Evolutionary conservation across 1,139 yeast species (phyloP).

Genomic region (Yamadazyma sp.): DNA sequence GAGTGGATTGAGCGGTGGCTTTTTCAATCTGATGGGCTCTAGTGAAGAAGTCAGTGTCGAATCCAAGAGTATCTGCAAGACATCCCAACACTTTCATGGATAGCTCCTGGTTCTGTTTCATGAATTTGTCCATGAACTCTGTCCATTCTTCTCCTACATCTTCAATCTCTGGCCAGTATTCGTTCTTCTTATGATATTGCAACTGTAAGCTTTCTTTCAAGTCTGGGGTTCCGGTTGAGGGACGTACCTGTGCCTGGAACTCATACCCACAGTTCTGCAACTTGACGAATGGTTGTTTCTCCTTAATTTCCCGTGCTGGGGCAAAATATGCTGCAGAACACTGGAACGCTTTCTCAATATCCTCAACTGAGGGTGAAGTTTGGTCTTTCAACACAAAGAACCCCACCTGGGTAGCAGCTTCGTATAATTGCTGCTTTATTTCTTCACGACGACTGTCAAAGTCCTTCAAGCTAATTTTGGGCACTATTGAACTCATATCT

Average conservation of each 20-base stretch:
- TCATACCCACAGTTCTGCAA: slow-evolving; percentile 28
- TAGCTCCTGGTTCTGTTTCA: slow-evolving; percentile 16
- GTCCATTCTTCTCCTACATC: slow-evolving; percentile 24
- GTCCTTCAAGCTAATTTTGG: slow-evolving; percentile 22
- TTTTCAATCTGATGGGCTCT: slow-evolving; percentile 22
- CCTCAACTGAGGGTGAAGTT: slow-evolving; percentile 20
- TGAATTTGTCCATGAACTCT: slow-evolving; percentile 18
- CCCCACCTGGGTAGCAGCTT: slow-evolving; percentile 18
- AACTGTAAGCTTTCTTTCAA: slow-evolving; percentile 28
- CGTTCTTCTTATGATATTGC: slow-evolving; percentile 22
- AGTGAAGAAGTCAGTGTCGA: slow-evolving; percentile 20
- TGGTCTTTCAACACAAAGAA: slow-evolving; percentile 26
- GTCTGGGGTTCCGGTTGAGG: slow-evolving; percentile 28
- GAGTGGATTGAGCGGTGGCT: slow-evolving; percentile 25
- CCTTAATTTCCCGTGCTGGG: slow-evolving; percentile 17
- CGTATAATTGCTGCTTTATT: slow-evolving; percentile 4
- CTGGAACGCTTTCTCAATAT: slow-evolving; percentile 19
- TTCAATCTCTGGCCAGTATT: slow-evolving; percentile 25
- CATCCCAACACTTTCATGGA: slow-evolving; percentile 16
- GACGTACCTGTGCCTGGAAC: slow-evolving; percentile 24
- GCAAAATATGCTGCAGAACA: slow-evolving; percentile 21
- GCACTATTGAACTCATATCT: slow-evolving; percentile 12
- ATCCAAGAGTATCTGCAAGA: slow-evolving; percentile 25
- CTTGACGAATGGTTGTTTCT: slow-evolving; percentile 16
- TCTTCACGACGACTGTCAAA: slow-evolving; percentile 10